Percentiles rank a stretch among this genome's conserved stretches.
These are phyloP conservation scores for Albizia julibrissin DNA, from an alignment of 306 rosid species.

Conservation along the genomic window DNA sequence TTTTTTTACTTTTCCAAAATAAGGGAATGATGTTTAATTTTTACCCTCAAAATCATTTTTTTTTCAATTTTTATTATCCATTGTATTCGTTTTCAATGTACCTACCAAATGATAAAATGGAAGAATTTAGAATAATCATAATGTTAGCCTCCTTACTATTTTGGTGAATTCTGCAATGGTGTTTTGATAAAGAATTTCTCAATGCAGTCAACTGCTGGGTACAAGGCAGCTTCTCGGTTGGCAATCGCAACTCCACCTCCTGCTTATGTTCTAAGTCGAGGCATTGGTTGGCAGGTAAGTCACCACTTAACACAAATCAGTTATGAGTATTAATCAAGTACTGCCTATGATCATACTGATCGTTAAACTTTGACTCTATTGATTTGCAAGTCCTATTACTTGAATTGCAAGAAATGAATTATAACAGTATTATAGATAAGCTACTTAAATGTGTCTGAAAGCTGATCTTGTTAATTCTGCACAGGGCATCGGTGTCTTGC, in stretches of 20 bases:
- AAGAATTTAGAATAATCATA: background rate
- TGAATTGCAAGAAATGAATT: background rate
- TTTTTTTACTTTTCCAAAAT: too few relatives aligned
- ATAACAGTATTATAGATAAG: background rate
- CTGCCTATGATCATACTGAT: background rate
- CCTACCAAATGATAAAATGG: background rate
- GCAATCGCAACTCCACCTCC: conserved; percentile 99
- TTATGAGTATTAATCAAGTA: background rate
- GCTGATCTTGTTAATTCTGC: background rate
- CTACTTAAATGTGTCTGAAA: background rate
- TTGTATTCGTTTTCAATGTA: background rate
- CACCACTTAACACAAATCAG: conserved; percentile 2
- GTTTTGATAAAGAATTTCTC: background rate
- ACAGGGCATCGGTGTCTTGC: conserved; percentile 89
- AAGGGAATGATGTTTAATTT: background rate
- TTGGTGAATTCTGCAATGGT: conserved; percentile 15
- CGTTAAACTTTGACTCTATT: background rate
- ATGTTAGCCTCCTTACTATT: background rate
- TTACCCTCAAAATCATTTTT: background rate
- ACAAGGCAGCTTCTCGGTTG: conserved; percentile 89
- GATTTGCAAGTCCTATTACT: background rate
- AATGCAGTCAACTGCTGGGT: conserved; percentile 88
- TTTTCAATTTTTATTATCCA: background rate
- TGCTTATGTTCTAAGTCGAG: conserved; percentile 91
- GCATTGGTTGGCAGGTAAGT: conserved; percentile 96